Conservation (phyloP, 805 yeast genomes). For the Dipodascus albidus region DNA sequence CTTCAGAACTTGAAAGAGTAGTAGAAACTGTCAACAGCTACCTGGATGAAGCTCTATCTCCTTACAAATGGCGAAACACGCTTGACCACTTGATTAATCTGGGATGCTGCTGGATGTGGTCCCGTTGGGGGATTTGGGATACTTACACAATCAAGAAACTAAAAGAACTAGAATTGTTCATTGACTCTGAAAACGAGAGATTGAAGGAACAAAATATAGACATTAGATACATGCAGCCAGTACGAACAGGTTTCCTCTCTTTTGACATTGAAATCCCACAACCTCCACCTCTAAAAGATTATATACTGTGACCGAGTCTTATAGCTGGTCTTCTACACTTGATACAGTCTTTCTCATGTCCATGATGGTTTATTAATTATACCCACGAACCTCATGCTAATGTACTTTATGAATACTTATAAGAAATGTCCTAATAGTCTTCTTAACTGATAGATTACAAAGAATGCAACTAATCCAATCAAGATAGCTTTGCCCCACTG, state of each 20-base stretch:
- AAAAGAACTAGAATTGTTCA: conserved; percentile 33
- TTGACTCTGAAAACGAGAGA: conserved; percentile 15
- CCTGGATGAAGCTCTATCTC: conserved; percentile 31
- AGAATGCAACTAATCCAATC: not conserved
- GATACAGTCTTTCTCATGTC: too few species aligned
- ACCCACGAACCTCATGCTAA: too few species aligned
- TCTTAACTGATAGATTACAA: conserved; percentile 1
- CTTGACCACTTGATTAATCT: conserved; percentile 29
- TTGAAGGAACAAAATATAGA: conserved; percentile 3
- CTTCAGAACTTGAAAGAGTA: conserved; percentile 31
- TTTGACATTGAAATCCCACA: not conserved
- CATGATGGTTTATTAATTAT: too few species aligned
- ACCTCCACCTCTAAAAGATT: not conserved
- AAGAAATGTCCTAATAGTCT: not conserved
- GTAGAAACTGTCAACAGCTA: conserved; percentile 34
- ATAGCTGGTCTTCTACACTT: too few species aligned
- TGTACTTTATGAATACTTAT: too few species aligned
- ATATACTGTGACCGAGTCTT: not conserved
- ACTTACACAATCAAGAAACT: conserved; percentile 25
- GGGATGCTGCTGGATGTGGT: conserved; percentile 14
- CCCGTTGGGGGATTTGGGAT: conserved; percentile 32
- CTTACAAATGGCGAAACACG: conserved; percentile 30
- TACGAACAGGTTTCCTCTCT: conserved; percentile 8
- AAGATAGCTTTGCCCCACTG: not conserved
- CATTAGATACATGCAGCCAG: conserved; percentile 8